Conservation (phyloP, 2,329 filamentous ascomycete genomes). For the Plenodomus tracheiphilus region DNA sequence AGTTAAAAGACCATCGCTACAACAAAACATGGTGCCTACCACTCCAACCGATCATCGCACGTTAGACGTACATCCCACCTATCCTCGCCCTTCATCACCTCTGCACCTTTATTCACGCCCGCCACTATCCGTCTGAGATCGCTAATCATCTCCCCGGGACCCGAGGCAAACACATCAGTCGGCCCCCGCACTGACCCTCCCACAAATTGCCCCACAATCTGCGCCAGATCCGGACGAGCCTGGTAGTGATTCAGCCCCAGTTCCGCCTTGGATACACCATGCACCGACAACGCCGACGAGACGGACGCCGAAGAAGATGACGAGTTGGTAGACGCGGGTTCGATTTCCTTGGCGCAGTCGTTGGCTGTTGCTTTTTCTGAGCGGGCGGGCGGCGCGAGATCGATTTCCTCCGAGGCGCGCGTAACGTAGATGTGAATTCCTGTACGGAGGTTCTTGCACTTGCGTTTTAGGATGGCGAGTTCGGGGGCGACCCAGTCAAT, state of each 20-base stretch:
- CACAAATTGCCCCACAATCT: slow-evolving; percentile 28
- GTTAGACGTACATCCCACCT: slow-evolving; percentile 35
- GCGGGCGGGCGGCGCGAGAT: slow-evolving; percentile 14
- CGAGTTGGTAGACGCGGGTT: slow-evolving; percentile 15
- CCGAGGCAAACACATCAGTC: slow-evolving; percentile 38
- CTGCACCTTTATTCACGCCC: slow-evolving; percentile 29
- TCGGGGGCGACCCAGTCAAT: slow-evolving; percentile 43
- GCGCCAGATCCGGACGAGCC: slow-evolving; percentile 25
- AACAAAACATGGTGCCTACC: slow-evolving; percentile 18
- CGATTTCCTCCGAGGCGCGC: slow-evolving; percentile 27
- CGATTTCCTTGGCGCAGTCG: slow-evolving; percentile 27
- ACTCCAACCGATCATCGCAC: slow-evolving; percentile 40
- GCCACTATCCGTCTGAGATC: slow-evolving; percentile 39
- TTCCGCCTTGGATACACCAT: slow-evolving; percentile 34
- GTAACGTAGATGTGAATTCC: slow-evolving; percentile 41
- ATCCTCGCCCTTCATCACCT: slow-evolving; percentile 40
- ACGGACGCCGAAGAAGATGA: slow-evolving; percentile 25
- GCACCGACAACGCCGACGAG: slow-evolving; percentile 30
- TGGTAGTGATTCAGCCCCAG: slow-evolving; percentile 29
- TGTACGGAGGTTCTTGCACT: slow-evolving; percentile 27
- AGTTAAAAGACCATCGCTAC: slow-evolving; percentile 2
- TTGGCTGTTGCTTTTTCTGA: slow-evolving; percentile 24
- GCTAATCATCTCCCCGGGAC: slow-evolving; percentile 38
- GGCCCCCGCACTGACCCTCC: slow-evolving; percentile 24
- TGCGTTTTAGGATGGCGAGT: slow-evolving; percentile 34